Base-by-base conservation (phyloP, 495 filamentous ascomycete genomes). In the Emericellopsis terricola region DNA sequence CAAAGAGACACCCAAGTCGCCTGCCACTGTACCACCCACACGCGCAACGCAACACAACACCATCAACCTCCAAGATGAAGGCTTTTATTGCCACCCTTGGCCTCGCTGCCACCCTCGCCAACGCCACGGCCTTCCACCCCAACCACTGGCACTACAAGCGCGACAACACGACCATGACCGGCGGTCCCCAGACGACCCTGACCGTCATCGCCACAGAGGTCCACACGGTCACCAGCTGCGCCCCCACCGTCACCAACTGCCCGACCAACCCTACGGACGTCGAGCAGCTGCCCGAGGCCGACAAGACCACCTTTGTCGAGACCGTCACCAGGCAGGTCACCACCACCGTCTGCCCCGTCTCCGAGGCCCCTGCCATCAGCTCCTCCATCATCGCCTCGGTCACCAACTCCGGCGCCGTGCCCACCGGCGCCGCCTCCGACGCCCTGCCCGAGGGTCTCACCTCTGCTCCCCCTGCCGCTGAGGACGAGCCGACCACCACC, bases 201-300 rank as follows among this genome's bases (percentile, higher is more conserved):
- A 77, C 74, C 13, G 18, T 33, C 31, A 62, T 78, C 45, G 75
- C 64, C 21, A 68, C 65, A 32, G 78, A 73, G 44, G 68, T 68
- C 19, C 46, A 73, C 7, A 71, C 62, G 10, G 61, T 78, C 29
- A 76, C 67, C 21, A 59, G 72, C 55, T 80, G 76, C 62, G 73
- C 73, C 4, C 66, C 66, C 18, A 50, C 45, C 37, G n/a, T n/a
- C n/a, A n/a, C n/a, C n/a, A n/a, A n/a, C n/a, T n/a, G n/a, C n/a
- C n/a, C n/a, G n/a, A 48, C 52, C 31, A 47, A 50, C 39, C 48
- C 57, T 21, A 52, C 48, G 28, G 57, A 48, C 26, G 41, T 54
- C 2, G 20, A 46, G n/a, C n/a, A n/a, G n/a, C n/a, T n/a, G n/a
- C 63, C 62, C 9, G 54, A 62, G 47, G 54, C 55, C 30, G 42